These are phyloP conservation scores for Hydnomerulius pinastri DNA, from an alignment of 768 basidiomycete species.

Conservation along the genomic window DNA sequence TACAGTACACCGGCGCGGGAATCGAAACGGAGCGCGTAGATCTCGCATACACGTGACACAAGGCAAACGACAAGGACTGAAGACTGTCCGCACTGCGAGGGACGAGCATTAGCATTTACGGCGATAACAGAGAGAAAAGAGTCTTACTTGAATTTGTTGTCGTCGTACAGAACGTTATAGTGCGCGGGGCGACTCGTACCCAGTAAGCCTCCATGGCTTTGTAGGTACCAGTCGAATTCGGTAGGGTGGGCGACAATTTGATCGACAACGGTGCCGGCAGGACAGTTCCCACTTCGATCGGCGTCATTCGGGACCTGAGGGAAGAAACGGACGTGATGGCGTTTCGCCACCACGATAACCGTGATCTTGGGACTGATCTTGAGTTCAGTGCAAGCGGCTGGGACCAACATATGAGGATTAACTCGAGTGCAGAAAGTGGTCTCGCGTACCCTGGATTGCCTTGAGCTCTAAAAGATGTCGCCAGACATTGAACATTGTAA, in stretches of 20 bases:
- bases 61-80: constrained; percentile 69
- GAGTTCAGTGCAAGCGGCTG: constrained; percentile 65
- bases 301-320: constrained; percentile 44
- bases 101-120: constrained; percentile 8
- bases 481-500: neutral
- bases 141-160: constrained; percentile 60
- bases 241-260: constrained; percentile 66
- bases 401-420: constrained; percentile 4
- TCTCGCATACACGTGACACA: constrained; percentile 81
- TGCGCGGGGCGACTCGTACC: constrained; percentile 75
- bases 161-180: constrained; percentile 46
- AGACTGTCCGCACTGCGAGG: constrained; percentile 58
- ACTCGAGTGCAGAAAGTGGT: neutral
- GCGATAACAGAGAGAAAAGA: neutral
- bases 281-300: constrained; percentile 72
- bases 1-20: constrained; percentile 82
- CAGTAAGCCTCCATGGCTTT: constrained; percentile 74
- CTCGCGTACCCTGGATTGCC: constrained; percentile 51
- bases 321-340: constrained; percentile 53
- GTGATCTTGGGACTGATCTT: constrained; percentile 69
- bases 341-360: constrained; percentile 76
- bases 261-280: constrained; percentile 80
- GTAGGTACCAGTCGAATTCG: constrained; percentile 78
- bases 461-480: constrained; percentile 50
- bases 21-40: constrained; percentile 82